phyloP scores from a whole-genome alignment of 345 rosid genomes.

The Populus simonii region DNA sequence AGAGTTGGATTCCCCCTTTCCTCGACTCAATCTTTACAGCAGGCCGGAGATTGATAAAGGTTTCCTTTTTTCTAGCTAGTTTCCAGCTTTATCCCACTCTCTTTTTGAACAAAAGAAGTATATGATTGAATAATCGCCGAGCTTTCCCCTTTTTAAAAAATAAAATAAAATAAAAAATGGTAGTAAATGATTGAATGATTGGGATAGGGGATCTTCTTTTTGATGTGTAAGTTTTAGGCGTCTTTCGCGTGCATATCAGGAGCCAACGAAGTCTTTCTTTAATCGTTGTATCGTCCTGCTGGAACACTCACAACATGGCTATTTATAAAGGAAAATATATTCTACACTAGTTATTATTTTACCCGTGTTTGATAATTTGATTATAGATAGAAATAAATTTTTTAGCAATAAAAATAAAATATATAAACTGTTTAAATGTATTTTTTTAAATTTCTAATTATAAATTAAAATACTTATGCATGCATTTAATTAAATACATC shows the following conservation, averaged over 20 bases:
- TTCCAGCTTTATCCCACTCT: neutral
- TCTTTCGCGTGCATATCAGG: neutral
- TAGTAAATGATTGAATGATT: neutral
- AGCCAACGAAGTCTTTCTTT: neutral
- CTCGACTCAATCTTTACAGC: too few relatives aligned
- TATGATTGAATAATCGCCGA: neutral
- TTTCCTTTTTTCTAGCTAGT: neutral
- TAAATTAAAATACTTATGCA: rapidly evolving
- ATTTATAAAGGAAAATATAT: too few relatives aligned
- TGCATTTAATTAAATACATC: too few relatives aligned
- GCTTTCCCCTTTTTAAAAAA: neutral
- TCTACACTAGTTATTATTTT: too few relatives aligned
- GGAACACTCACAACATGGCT: too few relatives aligned
- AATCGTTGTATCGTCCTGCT: neutral
- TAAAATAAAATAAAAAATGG: neutral
- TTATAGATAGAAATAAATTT: too few relatives aligned
- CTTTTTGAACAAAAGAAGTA: neutral
- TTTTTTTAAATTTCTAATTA: too few relatives aligned
- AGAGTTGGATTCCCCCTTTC: too few relatives aligned
- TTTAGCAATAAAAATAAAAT: too few relatives aligned
- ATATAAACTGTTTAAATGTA: too few relatives aligned
- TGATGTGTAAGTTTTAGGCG: neutral
- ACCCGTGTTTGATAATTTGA: too few relatives aligned
- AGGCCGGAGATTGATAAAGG: neutral
- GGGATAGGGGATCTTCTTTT: neutral